A percentile compares a stretch with the other conserved stretches of the same genome.
Conservation (phyloP, 2,329 filamentous ascomycete genomes). For the Colletotrichum agaves region DNA sequence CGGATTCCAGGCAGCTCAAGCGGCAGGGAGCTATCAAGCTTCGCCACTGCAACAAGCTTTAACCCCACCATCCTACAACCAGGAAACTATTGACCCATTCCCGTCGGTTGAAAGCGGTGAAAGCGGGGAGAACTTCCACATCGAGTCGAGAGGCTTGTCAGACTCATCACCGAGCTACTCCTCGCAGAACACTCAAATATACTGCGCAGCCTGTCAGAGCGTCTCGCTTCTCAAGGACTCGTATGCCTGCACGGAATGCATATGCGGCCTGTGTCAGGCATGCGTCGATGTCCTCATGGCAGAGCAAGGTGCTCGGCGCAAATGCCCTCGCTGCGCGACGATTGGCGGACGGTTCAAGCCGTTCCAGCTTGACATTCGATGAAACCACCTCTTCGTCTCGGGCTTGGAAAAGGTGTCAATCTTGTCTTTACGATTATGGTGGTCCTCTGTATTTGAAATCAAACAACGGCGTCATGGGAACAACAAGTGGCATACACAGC, state of each 20-base stretch:
- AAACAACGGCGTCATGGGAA: constrained; percentile 34
- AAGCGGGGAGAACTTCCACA: constrained; percentile 78
- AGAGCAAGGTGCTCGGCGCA: constrained; percentile 79
- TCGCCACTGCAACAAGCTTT: constrained; percentile 91
- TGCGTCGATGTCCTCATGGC: constrained; percentile 85
- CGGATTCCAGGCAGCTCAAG: constrained; percentile 61
- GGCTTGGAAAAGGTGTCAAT: constrained; percentile 6
- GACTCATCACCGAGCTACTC: constrained; percentile 80
- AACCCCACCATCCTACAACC: constrained; percentile 80
- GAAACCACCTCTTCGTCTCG: not conserved
- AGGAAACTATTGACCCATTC: constrained; percentile 80
- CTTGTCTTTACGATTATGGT: constrained; percentile 1
- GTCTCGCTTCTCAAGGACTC: constrained; percentile 83
- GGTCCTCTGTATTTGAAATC: constrained; percentile 31
- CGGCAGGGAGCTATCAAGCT: constrained; percentile 77
- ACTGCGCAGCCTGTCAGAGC: constrained; percentile 87
- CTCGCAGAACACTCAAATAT: constrained; percentile 85
- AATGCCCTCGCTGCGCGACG: constrained; percentile 82
- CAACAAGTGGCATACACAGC: constrained; percentile 31
- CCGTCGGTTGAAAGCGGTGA: constrained; percentile 86
- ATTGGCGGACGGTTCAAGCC: constrained; percentile 85
- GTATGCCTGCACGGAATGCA: constrained; percentile 95
- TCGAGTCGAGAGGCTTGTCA: constrained; percentile 71
- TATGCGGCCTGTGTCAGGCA: constrained; percentile 88
- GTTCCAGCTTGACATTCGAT: constrained; percentile 85